Base-by-base conservation (phyloP, 441 rosid genomes). In the Cnidoscolus chayamansa region DNA sequence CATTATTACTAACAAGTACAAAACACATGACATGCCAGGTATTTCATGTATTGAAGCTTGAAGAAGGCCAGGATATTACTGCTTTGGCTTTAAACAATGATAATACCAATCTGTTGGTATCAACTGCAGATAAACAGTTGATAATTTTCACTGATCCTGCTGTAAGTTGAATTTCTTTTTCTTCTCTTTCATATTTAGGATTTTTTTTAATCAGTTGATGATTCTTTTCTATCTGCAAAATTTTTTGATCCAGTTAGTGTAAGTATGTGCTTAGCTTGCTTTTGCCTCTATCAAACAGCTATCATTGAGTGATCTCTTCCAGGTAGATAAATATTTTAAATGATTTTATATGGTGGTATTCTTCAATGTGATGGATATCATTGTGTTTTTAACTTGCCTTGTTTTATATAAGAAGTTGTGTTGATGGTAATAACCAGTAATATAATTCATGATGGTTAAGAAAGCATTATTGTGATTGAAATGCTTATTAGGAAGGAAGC, bases 71-170 rank as follows among this genome's bases (percentile, higher is more conserved):
- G 84, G 92, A 93, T 82, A 93, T 96, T 67, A 89, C 97, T 37
- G 87, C 99, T 37, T 67, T 93, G 84, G 88, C 97, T 54, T 81
- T 93, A 30, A 93, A 84, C 84, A 76, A 74, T 72, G 98, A 96
- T 78, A 88, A 88, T 79, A 93, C 98, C 31, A 93, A 92, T 85
- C 93, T 96, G 62, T 76, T 96, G 80, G 96, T 93, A 65, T 93
- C 99, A 69, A 93, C 99, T 60, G 91, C 84, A 50, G 96, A 96
- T 83, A 93, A 86, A 79, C 96, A 92, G 86, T 74, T 96, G 89
- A 85, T 92, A 71, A 82, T 96, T 76, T 96, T 90, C 88, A 92
- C 98, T 2, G 97, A 96, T 82, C 99, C 98, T 51, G 87, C 95
- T 59, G 99, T 96, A 86, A 89, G 98, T 87, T 61, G 15, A 81